Base-by-base conservation (phyloP, 116 monocot genomes). In the Iris pallida region DNA sequence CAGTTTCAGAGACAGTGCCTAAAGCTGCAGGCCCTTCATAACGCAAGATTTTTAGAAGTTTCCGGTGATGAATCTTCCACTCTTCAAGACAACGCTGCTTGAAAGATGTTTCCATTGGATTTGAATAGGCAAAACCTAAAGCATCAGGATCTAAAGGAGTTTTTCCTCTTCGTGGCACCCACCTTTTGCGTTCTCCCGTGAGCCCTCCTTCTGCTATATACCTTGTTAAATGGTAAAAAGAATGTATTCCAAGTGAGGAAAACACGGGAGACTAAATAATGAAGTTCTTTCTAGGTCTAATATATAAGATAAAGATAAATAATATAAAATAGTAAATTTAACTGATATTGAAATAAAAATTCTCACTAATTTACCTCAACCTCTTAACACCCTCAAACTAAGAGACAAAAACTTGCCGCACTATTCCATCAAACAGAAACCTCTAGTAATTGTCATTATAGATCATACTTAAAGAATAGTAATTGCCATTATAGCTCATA, bases 141-240 rank as follows among this genome's bases (percentile, higher is more conserved):
- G 85, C 90, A 88, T 98, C 98, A 47, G 98, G 98, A 79, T 98
- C 92, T 57, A 98, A 76, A 65, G 98, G 90, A 20, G 74, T 74
- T 86, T 90, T 93, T n/a, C 98, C 98, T 66, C 83, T 71, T 15
- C 90, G 87, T 62, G 98, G 98, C 57, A 98, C 98, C 98, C 98
- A 93, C 18, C 98, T 74, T 73, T 93, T 98, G 68, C 98, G 92
- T 73, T 98, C 93, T 77, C 98, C 98, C 59, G 98, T 93, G 56
- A 98, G 82, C 53, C 98, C 98, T 66, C 98, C 98, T 85, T 98
- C 98, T 52, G 71, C 83, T 56, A 93, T 69, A 76, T 82, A 87
- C 68, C 86, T 90, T 61, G 8, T 53, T 54, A 67, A 10, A 67
- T 53, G 54, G 12, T 8, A 14, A 67, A 14, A 67, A 19, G 49